These are phyloP conservation scores for Ilex paraguariensis DNA, from an alignment of 305 asterid genomes.

Conservation along the genomic window DNA sequence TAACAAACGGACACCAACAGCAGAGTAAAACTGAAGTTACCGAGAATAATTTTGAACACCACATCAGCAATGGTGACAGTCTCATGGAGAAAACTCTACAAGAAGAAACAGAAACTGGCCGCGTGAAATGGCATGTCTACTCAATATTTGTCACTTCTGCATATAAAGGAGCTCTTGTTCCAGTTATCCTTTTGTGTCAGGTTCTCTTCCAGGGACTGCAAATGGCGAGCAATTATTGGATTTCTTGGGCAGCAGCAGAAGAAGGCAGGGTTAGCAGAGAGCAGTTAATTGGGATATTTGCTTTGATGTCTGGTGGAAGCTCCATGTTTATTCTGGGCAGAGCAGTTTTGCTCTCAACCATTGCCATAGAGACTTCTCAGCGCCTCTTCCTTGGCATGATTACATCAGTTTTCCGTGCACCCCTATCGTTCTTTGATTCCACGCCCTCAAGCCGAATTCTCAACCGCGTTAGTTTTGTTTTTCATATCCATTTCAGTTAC, in stretches of 20 bases:
- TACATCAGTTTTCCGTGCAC: slow-evolving; percentile 59
- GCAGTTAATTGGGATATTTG: slow-evolving; percentile 51
- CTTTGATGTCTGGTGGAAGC: slow-evolving; percentile 72
- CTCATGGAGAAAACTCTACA: slow-evolving; percentile 24
- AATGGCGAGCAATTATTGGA: slow-evolving; percentile 84
- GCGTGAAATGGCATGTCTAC: slow-evolving; percentile 76
- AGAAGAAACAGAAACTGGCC: slow-evolving; percentile 55
- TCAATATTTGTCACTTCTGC: slow-evolving; percentile 67
- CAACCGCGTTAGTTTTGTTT: slow-evolving; percentile 45
- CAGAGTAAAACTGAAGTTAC: slow-evolving; percentile 30
- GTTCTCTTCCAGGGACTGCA: slow-evolving; percentile 69
- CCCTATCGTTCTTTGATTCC: slow-evolving; percentile 70
- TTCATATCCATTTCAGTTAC: neutral
- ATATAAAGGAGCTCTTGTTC: slow-evolving; percentile 70
- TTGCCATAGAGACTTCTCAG: slow-evolving; percentile 71
- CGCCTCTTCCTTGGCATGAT: slow-evolving; percentile 57
- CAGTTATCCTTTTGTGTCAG: slow-evolving; percentile 59
- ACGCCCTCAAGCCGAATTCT: slow-evolving; percentile 83
- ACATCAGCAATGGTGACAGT: slow-evolving; percentile 26
- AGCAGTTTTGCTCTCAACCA: slow-evolving; percentile 59
- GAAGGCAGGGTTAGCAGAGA: slow-evolving; percentile 36
- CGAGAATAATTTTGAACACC: slow-evolving; percentile 37
- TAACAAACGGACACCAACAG: slow-evolving; percentile 23
- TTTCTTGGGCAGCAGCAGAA: slow-evolving; percentile 73
- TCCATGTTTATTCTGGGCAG: slow-evolving; percentile 67